Conservation (phyloP, 2,329 filamentous ascomycete species). For the Colletotrichum sp. region DNA sequence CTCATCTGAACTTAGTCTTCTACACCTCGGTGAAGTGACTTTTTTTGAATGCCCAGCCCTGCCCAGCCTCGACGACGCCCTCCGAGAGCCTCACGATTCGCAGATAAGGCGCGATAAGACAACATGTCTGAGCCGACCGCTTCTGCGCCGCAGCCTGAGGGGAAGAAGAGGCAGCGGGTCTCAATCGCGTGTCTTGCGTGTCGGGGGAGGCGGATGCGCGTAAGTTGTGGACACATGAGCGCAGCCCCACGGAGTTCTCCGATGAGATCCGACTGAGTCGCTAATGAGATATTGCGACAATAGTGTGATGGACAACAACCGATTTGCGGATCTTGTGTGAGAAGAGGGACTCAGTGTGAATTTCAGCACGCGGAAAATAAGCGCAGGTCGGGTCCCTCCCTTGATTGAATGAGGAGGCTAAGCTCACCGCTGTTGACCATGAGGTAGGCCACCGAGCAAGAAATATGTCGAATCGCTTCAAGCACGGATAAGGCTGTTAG, state of each 20-base stretch:
- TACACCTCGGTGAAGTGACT: not conserved
- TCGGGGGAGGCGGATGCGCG: conserved; percentile 18
- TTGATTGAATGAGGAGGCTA: no score
- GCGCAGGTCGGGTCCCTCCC: conserved; percentile 1
- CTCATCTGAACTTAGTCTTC: not conserved
- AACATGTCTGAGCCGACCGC: not conserved
- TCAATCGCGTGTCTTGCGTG: conserved; percentile 22
- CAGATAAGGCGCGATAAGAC: not conserved
- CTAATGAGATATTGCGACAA: not conserved
- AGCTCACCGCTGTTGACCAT: not conserved
- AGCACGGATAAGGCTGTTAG: conserved; percentile 21
- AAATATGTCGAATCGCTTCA: conserved; percentile 26
- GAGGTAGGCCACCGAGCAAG: conserved; percentile 27
- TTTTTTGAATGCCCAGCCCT: not conserved
- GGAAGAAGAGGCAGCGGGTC: conserved; percentile 19
- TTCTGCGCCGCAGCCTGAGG: not conserved
- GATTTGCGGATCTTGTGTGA: conserved; percentile 12
- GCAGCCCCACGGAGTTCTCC: not conserved
- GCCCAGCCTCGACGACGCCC: not conserved
- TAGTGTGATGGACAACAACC: conserved; percentile 21
- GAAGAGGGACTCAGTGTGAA: conserved; percentile 8
- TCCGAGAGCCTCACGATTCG: not conserved
- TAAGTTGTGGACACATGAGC: not conserved
- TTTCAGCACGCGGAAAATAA: conserved; percentile 19
- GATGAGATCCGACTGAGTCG: not conserved